Base-by-base conservation (phyloP, 768 basidiomycete species). In the Mycena olivaceomarginata region DNA sequence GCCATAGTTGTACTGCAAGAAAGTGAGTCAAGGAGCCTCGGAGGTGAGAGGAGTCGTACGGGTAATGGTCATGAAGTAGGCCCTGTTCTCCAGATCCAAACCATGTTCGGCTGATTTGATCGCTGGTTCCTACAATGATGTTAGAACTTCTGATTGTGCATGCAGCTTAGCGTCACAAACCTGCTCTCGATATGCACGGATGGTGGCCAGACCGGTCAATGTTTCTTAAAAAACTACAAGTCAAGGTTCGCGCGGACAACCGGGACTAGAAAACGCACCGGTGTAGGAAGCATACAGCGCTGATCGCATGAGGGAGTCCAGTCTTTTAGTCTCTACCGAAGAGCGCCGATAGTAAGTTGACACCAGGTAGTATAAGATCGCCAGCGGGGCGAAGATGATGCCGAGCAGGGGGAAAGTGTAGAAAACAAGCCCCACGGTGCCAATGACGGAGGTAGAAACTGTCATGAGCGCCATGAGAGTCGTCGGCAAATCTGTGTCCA, bases 381-480 rank as follows among this genome's bases (percentile, higher is more conserved):
- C 76, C 82, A 93, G 83, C 3, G 93, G 93, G 0, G 86, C 86
- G 79, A 94, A 93, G 43, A 93, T 86, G 53, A 93, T 91, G 39
- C 94, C 94, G 10, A 95, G 91, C 37, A 88, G 89, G 0, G 94
- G 93, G 82, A 93, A 93, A 5, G 90, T 90, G 81, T 94, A 94
- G 82, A 94, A 93, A 1, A 94, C 92, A 8, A 94, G 83, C 2
- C 84, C 92, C n/a, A 90, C 85, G 0, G 91, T 91, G 18, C 92
- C 93, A 31, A 92, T 72, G 48, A 94, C 89, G 0, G 88, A 85
- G 53, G 83, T 78, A 59, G 89, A 85, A 0, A 87, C 87, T 22
- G 80, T 80, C 37, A 90, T 72, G 71, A 91, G 85, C 88, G 92
- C 90, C 83, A 87, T 88, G 45, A 91, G 81, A 0, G 86, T 88